These are phyloP conservation scores for Boehmeria nivea DNA, from an alignment of 306 rosid genomes.

Conservation along the genomic window DNA sequence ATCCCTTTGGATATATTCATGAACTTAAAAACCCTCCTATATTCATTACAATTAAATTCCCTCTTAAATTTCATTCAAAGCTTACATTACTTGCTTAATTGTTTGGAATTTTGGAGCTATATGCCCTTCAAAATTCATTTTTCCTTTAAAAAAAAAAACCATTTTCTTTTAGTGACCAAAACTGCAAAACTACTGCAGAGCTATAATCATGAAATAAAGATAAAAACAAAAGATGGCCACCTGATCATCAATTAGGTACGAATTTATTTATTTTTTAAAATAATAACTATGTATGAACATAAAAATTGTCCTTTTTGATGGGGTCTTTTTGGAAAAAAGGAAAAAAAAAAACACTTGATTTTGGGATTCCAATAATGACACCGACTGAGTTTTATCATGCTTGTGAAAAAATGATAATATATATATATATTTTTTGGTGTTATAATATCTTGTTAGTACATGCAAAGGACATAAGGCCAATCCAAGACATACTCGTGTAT, in stretches of 20 bases:
- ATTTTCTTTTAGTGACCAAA: not conserved
- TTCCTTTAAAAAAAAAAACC: not conserved
- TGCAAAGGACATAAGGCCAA: constrained; percentile 13
- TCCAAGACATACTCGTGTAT: not conserved
- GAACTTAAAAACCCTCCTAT: too few relatives aligned
- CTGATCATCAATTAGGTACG: not conserved
- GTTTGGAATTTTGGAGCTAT: too few relatives aligned
- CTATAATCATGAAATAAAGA: not conserved
- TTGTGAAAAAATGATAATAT: constrained; percentile 4
- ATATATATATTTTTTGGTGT: not conserved
- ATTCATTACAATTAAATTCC: too few relatives aligned
- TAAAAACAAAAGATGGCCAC: constrained; percentile 3
- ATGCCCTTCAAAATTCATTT: too few relatives aligned
- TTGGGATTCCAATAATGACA: constrained; percentile 10
- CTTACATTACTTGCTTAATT: too few relatives aligned
- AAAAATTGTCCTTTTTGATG: not conserved
- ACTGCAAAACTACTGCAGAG: not conserved
- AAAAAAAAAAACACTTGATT: not conserved
- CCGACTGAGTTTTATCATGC: not conserved
- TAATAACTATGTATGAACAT: too few relatives aligned
- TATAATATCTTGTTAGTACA: constrained; percentile 4
- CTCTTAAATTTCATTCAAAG: too few relatives aligned
- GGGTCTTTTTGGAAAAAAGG: not conserved
- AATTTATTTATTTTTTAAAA: too few relatives aligned
- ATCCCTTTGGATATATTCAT: too few relatives aligned